Evolutionary conservation across 1,284 basidiomycete species (phyloP), one percentile per base, ranked within the genome.

Genomic region (Fomitopsis palustris): DNA sequence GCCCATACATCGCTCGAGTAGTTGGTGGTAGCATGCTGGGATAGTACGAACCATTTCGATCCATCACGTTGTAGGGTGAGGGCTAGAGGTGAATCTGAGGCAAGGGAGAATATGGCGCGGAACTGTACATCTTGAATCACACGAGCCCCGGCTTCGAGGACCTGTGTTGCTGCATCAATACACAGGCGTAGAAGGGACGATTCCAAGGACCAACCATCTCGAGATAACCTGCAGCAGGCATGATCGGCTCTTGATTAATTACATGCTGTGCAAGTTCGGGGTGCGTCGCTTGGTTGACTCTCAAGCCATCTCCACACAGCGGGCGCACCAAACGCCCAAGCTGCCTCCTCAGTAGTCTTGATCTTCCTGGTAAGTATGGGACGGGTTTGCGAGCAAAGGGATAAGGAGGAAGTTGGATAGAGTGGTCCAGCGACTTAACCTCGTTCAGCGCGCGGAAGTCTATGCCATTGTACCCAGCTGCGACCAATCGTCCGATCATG

Each of bases 191-290:
- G 4, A 10, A 10, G 14, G 31, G 35, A 1, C 1, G n/a, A 14
- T 9, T 23, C 38, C 9, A 14, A 4, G n/a, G 27, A 59, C 66
- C 23, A 57, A 78, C 78, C 73, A 78, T 75, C 60, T 79, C 78
- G 6, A 79, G 53, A 56, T 69, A 79, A 1, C 75, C 78, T 21
- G 77, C 68, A 0, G 77, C 76, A 1, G 78, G 76, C 70, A 80
- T 72, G 54, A 79, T 78, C 0, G 77, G 71, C 43, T 78, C 69
- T 16, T 63, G 66, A 16, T 70, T 69, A 52, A 79, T 74, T 42
- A 78, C 66, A 61, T 80, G 78, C 19, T 77, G 67, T 0, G 72
- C 72, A 0, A 79, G 64, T 4, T 59, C 63, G 0, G 75, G 75
- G 60, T 77, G 76, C 1, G 72, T 76, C 10, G 23, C 14, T 9